Evolutionary conservation across 1,139 yeast species (phyloP), one percentile per base, ranked within the genome.

Genomic region (Geotrichum histeridarum): DNA sequence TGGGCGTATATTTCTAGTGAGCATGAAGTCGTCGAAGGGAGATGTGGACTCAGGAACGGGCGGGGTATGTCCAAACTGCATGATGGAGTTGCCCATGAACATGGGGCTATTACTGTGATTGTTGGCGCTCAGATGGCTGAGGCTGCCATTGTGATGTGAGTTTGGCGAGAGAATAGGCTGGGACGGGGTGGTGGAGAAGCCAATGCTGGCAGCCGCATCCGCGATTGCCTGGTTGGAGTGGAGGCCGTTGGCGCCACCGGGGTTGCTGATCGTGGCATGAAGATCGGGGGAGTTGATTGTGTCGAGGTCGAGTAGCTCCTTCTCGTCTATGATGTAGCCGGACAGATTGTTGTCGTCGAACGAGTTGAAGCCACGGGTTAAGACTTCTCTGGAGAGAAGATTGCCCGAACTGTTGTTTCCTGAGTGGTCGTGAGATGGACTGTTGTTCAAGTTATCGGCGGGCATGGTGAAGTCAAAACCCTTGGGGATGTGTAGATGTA

Each of bases 11-110:
- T 51, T 51, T 27, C 32, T 30, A 50, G 47, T 42, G 36, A 62
- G 55, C 61, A 61, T 59, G 48, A 63, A 65, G 46, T 64, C 67
- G 55, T 67, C 67, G 55, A 66, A 66, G 30, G 70, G 69, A 7
- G 70, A 66, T 14, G 70, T 59, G 8, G 68, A 63, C 45, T 57
- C 65, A 17, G 65, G 66, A 8, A 65, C 56, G 1, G 69, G 67
- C 35, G 68, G 67, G 14, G 69, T 64, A 27, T 62, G 53, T 4
- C 67, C 66, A 18, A 38, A 50, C 32, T 14, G 41, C 7, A 45
- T 15, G 11, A 33, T 18, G 18, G 22, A 11, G 42, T 35, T 33
- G 42, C 17, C 36, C 8, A 14, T 36, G 33, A 9, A 30, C n/a
- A 17, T 8, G 11, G 32, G 36, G 31, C 37, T 45, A 35, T 45